Evolutionary conservation across 805 yeast species (phyloP).

Genomic region (Candida berthetii): DNA sequence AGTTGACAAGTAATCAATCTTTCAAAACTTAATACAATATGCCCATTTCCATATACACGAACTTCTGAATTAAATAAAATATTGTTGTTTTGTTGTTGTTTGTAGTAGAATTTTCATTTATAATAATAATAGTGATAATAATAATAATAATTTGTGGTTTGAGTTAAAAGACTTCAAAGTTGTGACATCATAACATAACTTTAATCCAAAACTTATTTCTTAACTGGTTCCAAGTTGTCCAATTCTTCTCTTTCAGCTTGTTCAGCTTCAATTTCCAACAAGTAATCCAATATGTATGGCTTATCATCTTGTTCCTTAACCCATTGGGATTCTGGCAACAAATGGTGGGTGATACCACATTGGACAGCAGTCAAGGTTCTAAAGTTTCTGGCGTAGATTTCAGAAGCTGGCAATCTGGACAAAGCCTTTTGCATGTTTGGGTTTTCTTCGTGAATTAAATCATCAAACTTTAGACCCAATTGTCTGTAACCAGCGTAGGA

Average conservation of each 20-base stretch:
- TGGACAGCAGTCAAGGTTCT: slow-evolving; percentile 93
- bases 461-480: slow-evolving; percentile 89
- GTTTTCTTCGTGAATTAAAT: slow-evolving; percentile 81
- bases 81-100: background rate
- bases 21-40: background rate
- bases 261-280: slow-evolving; percentile 93
- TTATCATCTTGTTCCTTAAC: slow-evolving; percentile 74
- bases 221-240: slow-evolving; percentile 58
- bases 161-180: too few species aligned
- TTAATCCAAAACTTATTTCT: slow-evolving; percentile 1
- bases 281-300: slow-evolving; percentile 80
- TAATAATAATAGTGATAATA: background rate
- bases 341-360: slow-evolving; percentile 73
- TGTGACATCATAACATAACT: too few species aligned
- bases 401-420: slow-evolving; percentile 78
- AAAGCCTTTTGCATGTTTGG: slow-evolving; percentile 84
- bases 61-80: background rate
- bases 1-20: too few species aligned
- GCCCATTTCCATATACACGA: background rate
- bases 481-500: slow-evolving; percentile 88
- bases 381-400: slow-evolving; percentile 84
- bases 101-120: too few species aligned
- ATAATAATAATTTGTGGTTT: too few species aligned
- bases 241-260: slow-evolving; percentile 81
- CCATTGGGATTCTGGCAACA: slow-evolving; percentile 77